phyloP scores from a whole-genome alignment of 2,329 filamentous ascomycete genomes.

The Colletotrichum lupini region DNA sequence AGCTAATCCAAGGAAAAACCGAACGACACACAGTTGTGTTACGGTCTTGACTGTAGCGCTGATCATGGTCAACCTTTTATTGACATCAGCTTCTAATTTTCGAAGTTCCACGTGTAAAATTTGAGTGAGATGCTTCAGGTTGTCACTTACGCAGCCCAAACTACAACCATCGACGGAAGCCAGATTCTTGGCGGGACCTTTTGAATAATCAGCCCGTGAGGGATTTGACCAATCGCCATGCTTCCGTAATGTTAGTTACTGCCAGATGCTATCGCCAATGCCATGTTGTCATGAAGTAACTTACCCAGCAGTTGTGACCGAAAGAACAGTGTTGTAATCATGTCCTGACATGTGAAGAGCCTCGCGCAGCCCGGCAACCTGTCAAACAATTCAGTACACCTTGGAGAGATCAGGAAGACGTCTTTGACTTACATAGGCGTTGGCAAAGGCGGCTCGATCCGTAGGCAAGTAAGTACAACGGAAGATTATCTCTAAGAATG shows the following conservation, averaged over 20 bases:
- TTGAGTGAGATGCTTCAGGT: background rate
- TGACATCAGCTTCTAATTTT: background rate
- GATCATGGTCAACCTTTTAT: slow-evolving; percentile 27
- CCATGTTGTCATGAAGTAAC: too few species aligned
- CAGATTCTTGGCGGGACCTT: slow-evolving; percentile 60
- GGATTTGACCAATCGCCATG: slow-evolving; percentile 53
- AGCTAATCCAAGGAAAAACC: slow-evolving; percentile 51
- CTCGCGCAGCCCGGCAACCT: too few species aligned
- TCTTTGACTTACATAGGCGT: too few species aligned
- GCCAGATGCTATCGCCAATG: too few species aligned
- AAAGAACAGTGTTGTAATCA: too few species aligned
- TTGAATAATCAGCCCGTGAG: slow-evolving; percentile 57
- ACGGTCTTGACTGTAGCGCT: slow-evolving; percentile 40
- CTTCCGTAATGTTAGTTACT: background rate
- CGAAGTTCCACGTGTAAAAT: background rate
- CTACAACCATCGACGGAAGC: slow-evolving; percentile 58
- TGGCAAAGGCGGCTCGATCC: slow-evolving; percentile 20
- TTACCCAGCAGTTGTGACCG: too few species aligned
- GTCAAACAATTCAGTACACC: too few species aligned
- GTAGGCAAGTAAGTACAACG: too few species aligned
- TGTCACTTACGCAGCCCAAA: slow-evolving; percentile 51
- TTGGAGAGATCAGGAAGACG: too few species aligned
- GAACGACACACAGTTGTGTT: slow-evolving; percentile 49
- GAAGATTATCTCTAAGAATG: too few species aligned
- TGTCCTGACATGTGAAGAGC: too few species aligned